These are phyloP conservation scores for Leucocoprinus birnbaumii DNA, from an alignment of 768 basidiomycete genomes.

Conservation along the genomic window DNA sequence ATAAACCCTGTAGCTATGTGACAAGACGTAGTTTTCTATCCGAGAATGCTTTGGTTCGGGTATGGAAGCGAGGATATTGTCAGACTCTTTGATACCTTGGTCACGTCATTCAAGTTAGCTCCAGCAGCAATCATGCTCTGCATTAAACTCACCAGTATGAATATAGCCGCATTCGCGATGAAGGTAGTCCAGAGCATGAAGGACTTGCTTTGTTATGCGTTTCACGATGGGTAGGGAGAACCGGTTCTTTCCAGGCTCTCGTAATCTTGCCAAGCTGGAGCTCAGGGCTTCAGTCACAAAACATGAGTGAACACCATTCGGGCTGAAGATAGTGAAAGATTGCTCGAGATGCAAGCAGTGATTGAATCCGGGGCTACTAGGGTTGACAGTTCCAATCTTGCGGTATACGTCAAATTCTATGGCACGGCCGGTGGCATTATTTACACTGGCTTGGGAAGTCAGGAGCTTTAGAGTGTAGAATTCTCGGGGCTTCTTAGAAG, in stretches of 20 bases:
- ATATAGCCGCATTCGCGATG: conserved; percentile 17
- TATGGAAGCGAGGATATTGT: conserved; percentile 10
- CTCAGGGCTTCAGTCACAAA: conserved; percentile 10
- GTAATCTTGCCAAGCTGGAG: conserved; percentile 11
- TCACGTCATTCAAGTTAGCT: too few relatives aligned
- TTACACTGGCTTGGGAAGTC: not conserved
- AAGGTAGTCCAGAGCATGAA: conserved; percentile 15
- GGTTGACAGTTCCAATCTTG: conserved; percentile 11
- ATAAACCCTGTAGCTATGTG: conserved; percentile 1
- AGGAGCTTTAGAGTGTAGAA: not conserved
- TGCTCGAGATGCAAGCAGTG: conserved; percentile 12
- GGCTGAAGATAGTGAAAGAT: conserved; percentile 8
- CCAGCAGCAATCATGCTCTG: too few relatives aligned
- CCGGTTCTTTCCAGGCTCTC: not conserved
- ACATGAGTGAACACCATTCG: not conserved
- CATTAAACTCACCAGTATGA: conserved; percentile 9
- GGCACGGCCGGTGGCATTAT: not conserved
- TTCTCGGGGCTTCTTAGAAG: not conserved
- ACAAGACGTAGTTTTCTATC: conserved; percentile 5
- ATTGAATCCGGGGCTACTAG: conserved; percentile 12
- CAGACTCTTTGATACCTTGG: too few relatives aligned
- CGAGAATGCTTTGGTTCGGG: conserved; percentile 6
- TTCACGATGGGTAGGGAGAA: conserved; percentile 14
- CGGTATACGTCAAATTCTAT: conserved; percentile 12
- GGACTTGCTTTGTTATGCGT: conserved; percentile 16